Evolutionary conservation across 345 rosid species (phyloP), one percentile per base, ranked within the genome.

Genomic region (Euclidium syriacum): DNA sequence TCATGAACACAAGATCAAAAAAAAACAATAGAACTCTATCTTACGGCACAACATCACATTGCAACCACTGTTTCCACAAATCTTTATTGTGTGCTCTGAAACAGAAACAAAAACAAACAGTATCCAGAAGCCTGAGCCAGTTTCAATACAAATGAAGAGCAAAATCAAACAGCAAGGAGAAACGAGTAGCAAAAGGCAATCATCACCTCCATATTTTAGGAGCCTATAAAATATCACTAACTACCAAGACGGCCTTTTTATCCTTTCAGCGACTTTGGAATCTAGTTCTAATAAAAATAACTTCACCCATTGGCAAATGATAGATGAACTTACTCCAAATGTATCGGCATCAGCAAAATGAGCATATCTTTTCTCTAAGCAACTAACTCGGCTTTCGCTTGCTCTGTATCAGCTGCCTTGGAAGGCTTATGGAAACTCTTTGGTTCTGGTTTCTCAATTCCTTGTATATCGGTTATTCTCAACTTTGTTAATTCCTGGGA

Each of bases 401-500:
- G 72, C 65, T 80, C 79, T 78, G 61, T 68, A 25, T 22, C 65
- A 36, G 75, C 70, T 43, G 55, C 63, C 70, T 66, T 81, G 22
- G 54, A 55, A 19, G 86, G 79, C 64, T 58, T 61, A 29, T 69
- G 39, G 7, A 56, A 70, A 27, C 65, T 35, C 58, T 58, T 65
- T 14, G 48, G 36, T 77, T 78, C 79, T 11, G 89, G 90, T 77
- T 84, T 85, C 70, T 75, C 89, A 47, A 90, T 86, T 71, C 97
- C 99, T 82, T 88, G 80, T 64, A 95, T 85, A 62, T 86, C 92
- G 14, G 87, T 82, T 78, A 90, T 95, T 75, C 96, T 87, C 83
- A 95, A 79, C 72, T 88, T 87, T 0, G 96, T 95, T 62, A 95
- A 72, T 79, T 95, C 99, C 97, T 94, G 86, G 86, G 57, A 58